Evolutionary conservation across 495 filamentous ascomycete species (phyloP).

Genomic region (Hypoxylon rickii): DNA sequence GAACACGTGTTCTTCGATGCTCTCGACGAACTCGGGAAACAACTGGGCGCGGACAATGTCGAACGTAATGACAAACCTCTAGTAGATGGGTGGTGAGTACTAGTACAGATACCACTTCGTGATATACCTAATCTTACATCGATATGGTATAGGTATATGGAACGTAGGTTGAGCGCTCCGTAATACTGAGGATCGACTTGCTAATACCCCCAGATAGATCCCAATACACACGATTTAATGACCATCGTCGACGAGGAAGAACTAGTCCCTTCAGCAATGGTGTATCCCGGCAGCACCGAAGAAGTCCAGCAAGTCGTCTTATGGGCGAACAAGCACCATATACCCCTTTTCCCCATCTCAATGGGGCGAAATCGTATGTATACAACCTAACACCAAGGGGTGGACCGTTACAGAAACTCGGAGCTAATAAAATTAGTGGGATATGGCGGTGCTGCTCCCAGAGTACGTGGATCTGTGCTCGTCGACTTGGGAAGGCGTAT

Average conservation of each 20-base stretch:
- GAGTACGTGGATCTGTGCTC: conserved; percentile 56
- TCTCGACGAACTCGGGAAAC: conserved; percentile 41
- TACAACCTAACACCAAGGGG: too few relatives aligned
- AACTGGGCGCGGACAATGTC: conserved; percentile 48
- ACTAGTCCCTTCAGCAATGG: conserved; percentile 55
- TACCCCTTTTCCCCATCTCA: conserved; percentile 59
- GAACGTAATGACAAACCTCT: conserved; percentile 54
- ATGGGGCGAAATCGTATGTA: conserved; percentile 54
- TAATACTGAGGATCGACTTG: not conserved
- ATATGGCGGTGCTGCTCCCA: conserved; percentile 61
- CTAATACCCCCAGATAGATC: conserved; percentile 35
- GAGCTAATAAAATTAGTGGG: conserved; percentile 36
- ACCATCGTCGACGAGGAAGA: conserved; percentile 57
- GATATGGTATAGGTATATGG: conserved; percentile 47
- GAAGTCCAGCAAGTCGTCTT: conserved; percentile 52
- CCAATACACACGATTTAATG: conserved; percentile 60
- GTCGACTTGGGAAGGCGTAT: conserved; percentile 58
- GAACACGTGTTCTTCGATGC: conserved; percentile 46
- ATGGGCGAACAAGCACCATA: conserved; percentile 52
- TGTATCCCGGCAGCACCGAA: conserved; percentile 50
- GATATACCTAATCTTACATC: conserved; percentile 3
- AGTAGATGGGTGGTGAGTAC: conserved; percentile 51
- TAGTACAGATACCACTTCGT: not conserved
- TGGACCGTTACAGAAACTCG: not conserved
- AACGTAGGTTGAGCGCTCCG: conserved; percentile 37